Conservation (phyloP, 768 basidiomycete genomes). For the Mycena metata region DNA sequence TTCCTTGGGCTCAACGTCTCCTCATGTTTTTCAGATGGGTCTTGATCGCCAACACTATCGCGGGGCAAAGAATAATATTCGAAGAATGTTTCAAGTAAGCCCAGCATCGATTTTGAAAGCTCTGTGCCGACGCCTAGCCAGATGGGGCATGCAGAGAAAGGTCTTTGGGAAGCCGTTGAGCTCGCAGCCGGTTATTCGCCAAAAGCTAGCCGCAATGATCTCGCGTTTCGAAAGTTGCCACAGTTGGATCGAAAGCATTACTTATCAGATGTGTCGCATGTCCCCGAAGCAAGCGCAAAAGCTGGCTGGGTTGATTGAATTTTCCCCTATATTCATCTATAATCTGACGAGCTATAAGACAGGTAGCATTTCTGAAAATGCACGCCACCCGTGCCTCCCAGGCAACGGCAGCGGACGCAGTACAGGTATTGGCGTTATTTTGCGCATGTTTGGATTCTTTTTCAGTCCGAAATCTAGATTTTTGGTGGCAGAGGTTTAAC, state of each 20-base stretch:
- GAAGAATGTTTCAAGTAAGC: conserved; percentile 67
- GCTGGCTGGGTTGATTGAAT: conserved; percentile 72
- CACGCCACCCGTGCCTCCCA: conserved; percentile 72
- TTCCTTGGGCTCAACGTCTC: background rate
- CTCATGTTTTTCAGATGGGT: conserved; percentile 81
- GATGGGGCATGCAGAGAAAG: conserved; percentile 89
- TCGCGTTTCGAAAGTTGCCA: conserved; percentile 75
- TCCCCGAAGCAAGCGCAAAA: conserved; percentile 81
- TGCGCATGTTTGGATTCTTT: background rate
- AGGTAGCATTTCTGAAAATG: conserved; percentile 81
- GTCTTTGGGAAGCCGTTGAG: conserved; percentile 91
- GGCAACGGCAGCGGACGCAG: conserved; percentile 77
- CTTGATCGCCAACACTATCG: conserved; percentile 72
- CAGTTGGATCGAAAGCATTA: conserved; percentile 87
- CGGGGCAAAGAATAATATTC: conserved; percentile 67
- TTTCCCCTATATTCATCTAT: background rate
- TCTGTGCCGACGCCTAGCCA: conserved; percentile 43
- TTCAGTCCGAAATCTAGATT: conserved; percentile 56
- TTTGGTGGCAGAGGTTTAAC: conserved; percentile 93
- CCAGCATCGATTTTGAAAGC: conserved; percentile 6
- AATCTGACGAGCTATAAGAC: conserved; percentile 50
- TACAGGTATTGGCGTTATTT: conserved; percentile 59
- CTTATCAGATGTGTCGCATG: conserved; percentile 91
- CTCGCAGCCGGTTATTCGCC: conserved; percentile 89
- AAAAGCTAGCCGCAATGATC: conserved; percentile 89